Evolutionary conservation across 2,329 filamentous ascomycete species (phyloP).

Genomic region (Fonsecaea multimorphosa): DNA sequence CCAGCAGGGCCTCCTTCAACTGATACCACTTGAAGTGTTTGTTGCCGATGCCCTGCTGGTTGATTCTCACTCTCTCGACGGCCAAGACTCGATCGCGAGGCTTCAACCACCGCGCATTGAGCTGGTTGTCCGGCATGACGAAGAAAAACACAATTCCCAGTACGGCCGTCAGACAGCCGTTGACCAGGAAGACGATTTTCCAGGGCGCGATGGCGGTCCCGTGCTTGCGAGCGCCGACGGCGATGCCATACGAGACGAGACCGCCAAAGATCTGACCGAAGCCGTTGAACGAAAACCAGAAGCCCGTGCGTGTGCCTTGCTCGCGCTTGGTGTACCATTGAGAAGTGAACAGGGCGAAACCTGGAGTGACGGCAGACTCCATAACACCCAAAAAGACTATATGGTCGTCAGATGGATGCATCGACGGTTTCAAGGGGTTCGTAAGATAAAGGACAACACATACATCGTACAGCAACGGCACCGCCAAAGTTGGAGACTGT

Average conservation of each 20-base stretch:
- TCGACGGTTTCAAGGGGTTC: not conserved
- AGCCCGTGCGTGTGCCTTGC: conserved; percentile 66
- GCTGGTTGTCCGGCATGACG: conserved; percentile 64
- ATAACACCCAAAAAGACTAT: conserved; percentile 59
- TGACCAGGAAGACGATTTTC: conserved; percentile 67
- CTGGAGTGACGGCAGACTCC: conserved; percentile 71
- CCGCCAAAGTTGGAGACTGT: conserved; percentile 66
- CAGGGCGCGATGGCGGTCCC: conserved; percentile 66
- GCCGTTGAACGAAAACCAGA: conserved; percentile 74
- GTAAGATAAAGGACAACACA: conserved; percentile 11
- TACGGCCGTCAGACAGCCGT: conserved; percentile 58
- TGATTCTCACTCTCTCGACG: conserved; percentile 73
- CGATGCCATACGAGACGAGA: conserved; percentile 68
- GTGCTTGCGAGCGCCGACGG: conserved; percentile 60
- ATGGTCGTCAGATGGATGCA: not conserved
- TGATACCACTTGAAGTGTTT: conserved; percentile 73
- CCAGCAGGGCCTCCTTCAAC: conserved; percentile 62
- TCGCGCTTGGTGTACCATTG: conserved; percentile 77
- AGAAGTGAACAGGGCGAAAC: conserved; percentile 70
- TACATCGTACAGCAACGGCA: conserved; percentile 64
- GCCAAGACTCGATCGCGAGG: conserved; percentile 71
- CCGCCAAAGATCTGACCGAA: conserved; percentile 69
- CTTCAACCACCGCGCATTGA: conserved; percentile 67
- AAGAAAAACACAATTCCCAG: conserved; percentile 59
- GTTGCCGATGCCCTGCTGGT: conserved; percentile 76